These are phyloP conservation scores for Apostasia ramifera DNA, from an alignment of 106 monocot genomes.

Conservation along the genomic window DNA sequence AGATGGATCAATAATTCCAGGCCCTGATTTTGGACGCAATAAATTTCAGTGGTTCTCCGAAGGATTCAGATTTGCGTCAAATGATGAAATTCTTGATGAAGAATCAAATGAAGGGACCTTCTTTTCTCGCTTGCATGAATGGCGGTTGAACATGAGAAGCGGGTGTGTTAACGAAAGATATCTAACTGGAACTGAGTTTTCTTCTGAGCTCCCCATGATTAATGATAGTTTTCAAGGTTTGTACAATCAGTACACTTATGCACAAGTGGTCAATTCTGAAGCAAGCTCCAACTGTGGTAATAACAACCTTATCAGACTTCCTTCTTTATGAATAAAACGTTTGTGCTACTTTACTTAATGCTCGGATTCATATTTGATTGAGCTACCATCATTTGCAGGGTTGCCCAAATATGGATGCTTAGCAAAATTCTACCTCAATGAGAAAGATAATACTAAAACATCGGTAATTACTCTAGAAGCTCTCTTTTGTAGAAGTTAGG, in stretches of 20 bases:
- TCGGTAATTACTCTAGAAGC: conserved; percentile 5
- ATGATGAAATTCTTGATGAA: background rate
- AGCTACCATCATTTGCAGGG: conserved; percentile 13
- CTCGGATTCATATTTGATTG: background rate
- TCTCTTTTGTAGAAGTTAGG: no score
- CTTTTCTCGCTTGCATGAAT: conserved; percentile 31
- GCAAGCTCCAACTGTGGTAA: conserved; percentile 33
- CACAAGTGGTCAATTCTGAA: conserved; percentile 32
- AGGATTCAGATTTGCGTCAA: conserved; percentile 1
- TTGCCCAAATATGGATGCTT: conserved; percentile 32
- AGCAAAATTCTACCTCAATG: conserved; percentile 27
- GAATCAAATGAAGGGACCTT: conserved; percentile 11
- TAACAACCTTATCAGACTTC: background rate
- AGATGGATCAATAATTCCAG: conserved; percentile 34
- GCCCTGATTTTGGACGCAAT: conserved; percentile 23
- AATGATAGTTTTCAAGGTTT: conserved; percentile 28
- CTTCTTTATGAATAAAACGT: background rate
- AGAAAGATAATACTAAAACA: conserved; percentile 10
- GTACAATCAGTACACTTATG: conserved; percentile 30
- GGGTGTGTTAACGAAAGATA: conserved; percentile 24
- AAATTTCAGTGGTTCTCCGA: conserved; percentile 32
- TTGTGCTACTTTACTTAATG: background rate
- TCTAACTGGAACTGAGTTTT: conserved; percentile 29
- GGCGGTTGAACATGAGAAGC: conserved; percentile 44
- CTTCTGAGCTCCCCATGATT: conserved; percentile 32